These are phyloP conservation scores for Trametes cubensis DNA, from an alignment of 768 basidiomycete genomes.

Conservation along the genomic window DNA sequence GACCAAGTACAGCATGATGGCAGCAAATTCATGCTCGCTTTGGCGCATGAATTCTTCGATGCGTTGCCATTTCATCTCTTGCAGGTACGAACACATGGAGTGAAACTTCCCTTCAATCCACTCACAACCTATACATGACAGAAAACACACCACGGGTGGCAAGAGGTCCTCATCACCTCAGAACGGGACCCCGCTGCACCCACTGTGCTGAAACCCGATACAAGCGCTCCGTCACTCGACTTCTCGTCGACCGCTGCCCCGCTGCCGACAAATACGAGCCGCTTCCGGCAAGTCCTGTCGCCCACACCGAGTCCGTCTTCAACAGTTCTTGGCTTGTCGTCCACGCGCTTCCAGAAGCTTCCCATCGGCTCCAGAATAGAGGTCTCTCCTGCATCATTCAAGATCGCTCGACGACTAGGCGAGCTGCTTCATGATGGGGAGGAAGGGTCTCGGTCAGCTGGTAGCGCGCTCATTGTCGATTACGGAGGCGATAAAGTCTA, in stretches of 20 bases:
- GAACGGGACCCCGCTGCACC: slow-evolving; percentile 43
- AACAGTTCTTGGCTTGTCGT: slow-evolving; percentile 61
- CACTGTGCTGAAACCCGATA: slow-evolving; percentile 30
- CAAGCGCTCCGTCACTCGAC: slow-evolving; percentile 22
- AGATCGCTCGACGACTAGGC: slow-evolving; percentile 67
- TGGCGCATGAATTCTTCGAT: slow-evolving; percentile 98
- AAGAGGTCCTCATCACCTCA: slow-evolving; percentile 75
- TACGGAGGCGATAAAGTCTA: slow-evolving; percentile 79
- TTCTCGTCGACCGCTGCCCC: slow-evolving; percentile 12
- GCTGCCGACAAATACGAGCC: slow-evolving; percentile 18
- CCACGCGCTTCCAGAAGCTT: slow-evolving; percentile 67
- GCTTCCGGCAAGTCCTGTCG: slow-evolving; percentile 69
- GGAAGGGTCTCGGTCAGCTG: slow-evolving; percentile 42
- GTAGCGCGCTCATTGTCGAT: slow-evolving; percentile 79
- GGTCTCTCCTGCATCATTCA: slow-evolving; percentile 72
- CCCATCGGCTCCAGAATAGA: slow-evolving; percentile 78
- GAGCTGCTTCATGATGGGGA: slow-evolving; percentile 50
- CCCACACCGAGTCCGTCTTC: slow-evolving; percentile 56
- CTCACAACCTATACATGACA: slow-evolving; percentile 32
- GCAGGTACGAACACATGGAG: slow-evolving; percentile 54
- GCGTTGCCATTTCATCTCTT: slow-evolving; percentile 91
- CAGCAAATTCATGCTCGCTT: slow-evolving; percentile 72
- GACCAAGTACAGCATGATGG: slow-evolving; percentile 60
- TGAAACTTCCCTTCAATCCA: not conserved
- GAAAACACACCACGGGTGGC: slow-evolving; percentile 82